phyloP scores from a whole-genome alignment of 2,329 filamentous ascomycete genomes.

The Botryotinia calthae region DNA sequence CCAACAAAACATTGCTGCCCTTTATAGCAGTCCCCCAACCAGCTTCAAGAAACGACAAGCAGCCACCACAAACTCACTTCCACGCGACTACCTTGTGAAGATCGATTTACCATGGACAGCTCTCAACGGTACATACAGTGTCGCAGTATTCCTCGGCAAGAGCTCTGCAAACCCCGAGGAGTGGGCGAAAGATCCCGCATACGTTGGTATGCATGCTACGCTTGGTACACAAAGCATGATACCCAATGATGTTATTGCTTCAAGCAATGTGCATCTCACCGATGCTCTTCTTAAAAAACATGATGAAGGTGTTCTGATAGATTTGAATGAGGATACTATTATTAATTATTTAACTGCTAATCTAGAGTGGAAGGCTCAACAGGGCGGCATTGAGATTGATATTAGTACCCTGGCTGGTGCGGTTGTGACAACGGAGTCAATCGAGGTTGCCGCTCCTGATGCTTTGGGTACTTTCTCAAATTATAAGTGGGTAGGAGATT shows the following conservation, averaged over 20 bases:
- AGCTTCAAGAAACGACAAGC: background rate
- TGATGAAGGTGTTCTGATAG: slow-evolving; percentile 29
- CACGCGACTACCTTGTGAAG: slow-evolving; percentile 38
- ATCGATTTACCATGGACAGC: slow-evolving; percentile 37
- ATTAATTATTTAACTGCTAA: slow-evolving; percentile 32
- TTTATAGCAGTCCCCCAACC: slow-evolving; percentile 9
- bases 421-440: slow-evolving; percentile 2
- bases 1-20: slow-evolving; percentile 8
- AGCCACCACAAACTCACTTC: slow-evolving; percentile 21
- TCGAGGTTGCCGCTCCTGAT: slow-evolving; percentile 10
- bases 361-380: slow-evolving; percentile 30
- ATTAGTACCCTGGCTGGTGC: background rate
- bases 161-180: slow-evolving; percentile 31
- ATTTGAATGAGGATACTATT: slow-evolving; percentile 34
- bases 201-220: slow-evolving; percentile 19
- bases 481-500: slow-evolving; percentile 19
- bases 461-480: slow-evolving; percentile 10
- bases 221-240: background rate
- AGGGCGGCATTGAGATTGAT: slow-evolving; percentile 6
- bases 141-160: slow-evolving; percentile 39
- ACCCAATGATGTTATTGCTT: slow-evolving; percentile 32
- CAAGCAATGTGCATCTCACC: slow-evolving; percentile 42
- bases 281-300: slow-evolving; percentile 37
- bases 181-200: slow-evolving; percentile 20
- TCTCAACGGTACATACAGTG: slow-evolving; percentile 36